These are phyloP conservation scores for Cystobasidiaceae sp. DNA, from an alignment of 1,284 basidiomycete species.

Conservation along the genomic window DNA sequence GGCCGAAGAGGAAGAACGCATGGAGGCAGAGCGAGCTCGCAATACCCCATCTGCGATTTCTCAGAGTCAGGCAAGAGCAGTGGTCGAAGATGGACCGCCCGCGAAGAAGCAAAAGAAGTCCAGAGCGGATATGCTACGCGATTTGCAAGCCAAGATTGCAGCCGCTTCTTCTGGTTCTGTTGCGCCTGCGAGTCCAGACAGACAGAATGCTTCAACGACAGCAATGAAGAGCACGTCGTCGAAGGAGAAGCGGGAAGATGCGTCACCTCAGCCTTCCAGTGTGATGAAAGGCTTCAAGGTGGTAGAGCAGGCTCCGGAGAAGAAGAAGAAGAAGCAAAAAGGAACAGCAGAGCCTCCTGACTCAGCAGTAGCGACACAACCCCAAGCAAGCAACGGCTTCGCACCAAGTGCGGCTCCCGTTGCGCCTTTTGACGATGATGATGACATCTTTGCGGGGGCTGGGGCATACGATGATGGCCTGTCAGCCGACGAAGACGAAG, in stretches of 20 bases:
- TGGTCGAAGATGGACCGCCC: neutral
- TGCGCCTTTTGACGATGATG: slow-evolving; percentile 11
- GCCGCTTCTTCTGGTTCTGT: neutral
- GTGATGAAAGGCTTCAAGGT: slow-evolving; percentile 23
- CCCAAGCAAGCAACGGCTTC: neutral
- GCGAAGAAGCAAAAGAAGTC: slow-evolving; percentile 24
- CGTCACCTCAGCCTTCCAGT: neutral
- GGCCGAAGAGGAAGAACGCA: slow-evolving; percentile 10
- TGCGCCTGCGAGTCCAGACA: neutral
- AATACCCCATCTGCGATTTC: too few species aligned
- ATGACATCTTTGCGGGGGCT: slow-evolving; percentile 23
- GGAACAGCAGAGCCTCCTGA: neutral
- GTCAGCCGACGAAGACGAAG: slow-evolving; percentile 13
- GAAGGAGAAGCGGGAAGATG: neutral
- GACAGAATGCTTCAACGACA: neutral
- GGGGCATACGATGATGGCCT: slow-evolving; percentile 20
- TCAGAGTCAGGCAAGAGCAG: neutral
- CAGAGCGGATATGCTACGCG: slow-evolving; percentile 25
- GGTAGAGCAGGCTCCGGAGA: slow-evolving; percentile 15
- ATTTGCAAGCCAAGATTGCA: slow-evolving; percentile 27
- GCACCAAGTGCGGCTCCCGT: neutral
- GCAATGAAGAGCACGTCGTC: neutral
- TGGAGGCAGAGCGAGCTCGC: neutral
- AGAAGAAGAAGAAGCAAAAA: slow-evolving; percentile 25
- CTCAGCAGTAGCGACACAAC: neutral